phyloP scores from a whole-genome alignment of 768 basidiomycete genomes.

The Psilocybe cyanescens region DNA sequence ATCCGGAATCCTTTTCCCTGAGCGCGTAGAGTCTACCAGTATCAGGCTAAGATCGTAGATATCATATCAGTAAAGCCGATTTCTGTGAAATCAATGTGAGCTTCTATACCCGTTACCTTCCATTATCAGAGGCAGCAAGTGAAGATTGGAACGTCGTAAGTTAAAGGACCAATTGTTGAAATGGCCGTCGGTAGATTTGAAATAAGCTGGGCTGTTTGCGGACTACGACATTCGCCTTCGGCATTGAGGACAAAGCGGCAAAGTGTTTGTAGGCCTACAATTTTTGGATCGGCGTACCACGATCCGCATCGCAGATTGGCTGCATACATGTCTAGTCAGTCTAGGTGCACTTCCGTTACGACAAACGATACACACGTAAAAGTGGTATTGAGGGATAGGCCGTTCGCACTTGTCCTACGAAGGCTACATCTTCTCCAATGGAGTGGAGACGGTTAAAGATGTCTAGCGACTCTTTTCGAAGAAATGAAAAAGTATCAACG shows the following conservation, averaged over 20 bases:
- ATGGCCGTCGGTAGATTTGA: conserved; percentile 93
- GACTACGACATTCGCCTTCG: conserved; percentile 24
- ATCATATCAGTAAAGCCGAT: neutral
- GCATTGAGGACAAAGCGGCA: conserved; percentile 4
- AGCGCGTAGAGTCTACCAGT: conserved; percentile 89
- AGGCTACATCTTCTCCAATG: conserved; percentile 74
- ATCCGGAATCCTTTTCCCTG: conserved; percentile 94
- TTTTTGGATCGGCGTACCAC: conserved; percentile 84
- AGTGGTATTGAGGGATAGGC: conserved; percentile 51
- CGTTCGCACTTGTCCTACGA: conserved; percentile 60
- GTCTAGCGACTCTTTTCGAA: conserved; percentile 74
- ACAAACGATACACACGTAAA: conserved; percentile 44
- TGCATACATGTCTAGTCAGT: conserved; percentile 26
- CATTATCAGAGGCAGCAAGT: conserved; percentile 63
- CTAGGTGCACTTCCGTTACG: neutral
- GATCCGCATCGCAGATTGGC: conserved; percentile 94
- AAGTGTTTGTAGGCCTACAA: conserved; percentile 41
- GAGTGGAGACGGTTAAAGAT: conserved; percentile 90
- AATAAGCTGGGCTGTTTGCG: conserved; percentile 65
- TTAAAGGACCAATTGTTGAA: conserved; percentile 86
- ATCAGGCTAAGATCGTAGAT: conserved; percentile 56
- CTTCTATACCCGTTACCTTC: conserved; percentile 60
- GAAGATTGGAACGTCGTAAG: conserved; percentile 82
- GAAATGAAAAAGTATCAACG: conserved; percentile 44
- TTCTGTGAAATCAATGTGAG: neutral